phyloP scores from a whole-genome alignment of 345 rosid genomes.

The Abelmoschus esculentus region DNA sequence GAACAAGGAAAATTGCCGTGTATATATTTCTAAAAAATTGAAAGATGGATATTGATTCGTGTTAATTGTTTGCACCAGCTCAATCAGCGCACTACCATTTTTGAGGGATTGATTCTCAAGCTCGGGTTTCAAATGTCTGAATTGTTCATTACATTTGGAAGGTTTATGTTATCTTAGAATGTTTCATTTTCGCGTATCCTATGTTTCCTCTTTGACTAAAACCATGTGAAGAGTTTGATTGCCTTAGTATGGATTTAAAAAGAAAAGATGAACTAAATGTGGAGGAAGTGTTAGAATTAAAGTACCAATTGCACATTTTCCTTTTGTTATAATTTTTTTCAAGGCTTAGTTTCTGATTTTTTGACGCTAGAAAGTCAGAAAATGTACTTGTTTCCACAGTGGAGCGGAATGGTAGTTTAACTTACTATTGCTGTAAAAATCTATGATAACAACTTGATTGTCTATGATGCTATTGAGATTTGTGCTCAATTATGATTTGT shows the following conservation, averaged over 20 bases:
- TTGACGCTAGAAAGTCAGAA: neutral
- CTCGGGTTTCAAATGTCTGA: too few relatives aligned
- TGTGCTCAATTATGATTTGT: neutral
- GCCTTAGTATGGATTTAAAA: too few relatives aligned
- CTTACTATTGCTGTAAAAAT: neutral
- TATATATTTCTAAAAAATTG: neutral
- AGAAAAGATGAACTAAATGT: too few relatives aligned
- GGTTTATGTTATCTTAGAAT: too few relatives aligned
- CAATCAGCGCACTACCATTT: neutral
- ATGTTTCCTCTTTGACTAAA: too few relatives aligned
- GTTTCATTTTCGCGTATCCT: too few relatives aligned
- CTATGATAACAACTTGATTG: neutral
- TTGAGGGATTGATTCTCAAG: too few relatives aligned
- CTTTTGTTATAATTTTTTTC: too few relatives aligned
- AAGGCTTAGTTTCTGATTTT: neutral
- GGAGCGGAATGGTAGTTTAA: neutral
- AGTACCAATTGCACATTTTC: too few relatives aligned
- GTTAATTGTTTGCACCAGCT: neutral
- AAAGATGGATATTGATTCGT: neutral
- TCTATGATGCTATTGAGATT: neutral
- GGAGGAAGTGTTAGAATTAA: too few relatives aligned
- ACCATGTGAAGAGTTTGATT: too few relatives aligned
- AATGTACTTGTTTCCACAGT: neutral
- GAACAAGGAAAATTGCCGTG: neutral
- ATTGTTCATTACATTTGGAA: too few relatives aligned